These are phyloP conservation scores for Monosporozyma servazzii DNA, from an alignment of 805 yeast genomes.

Conservation along the genomic window DNA sequence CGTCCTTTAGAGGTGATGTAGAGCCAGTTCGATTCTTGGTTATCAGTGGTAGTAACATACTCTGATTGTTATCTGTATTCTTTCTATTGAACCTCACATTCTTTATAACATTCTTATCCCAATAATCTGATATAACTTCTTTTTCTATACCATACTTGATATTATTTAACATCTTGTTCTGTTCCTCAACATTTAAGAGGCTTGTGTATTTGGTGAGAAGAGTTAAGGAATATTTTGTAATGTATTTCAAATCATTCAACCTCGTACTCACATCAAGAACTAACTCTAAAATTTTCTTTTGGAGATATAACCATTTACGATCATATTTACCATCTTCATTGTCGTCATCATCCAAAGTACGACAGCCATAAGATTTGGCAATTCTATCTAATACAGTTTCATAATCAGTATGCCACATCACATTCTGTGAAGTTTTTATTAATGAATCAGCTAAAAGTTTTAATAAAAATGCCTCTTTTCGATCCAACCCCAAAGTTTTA, in stretches of 20 bases:
- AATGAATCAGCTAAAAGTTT: slow-evolving; percentile 52
- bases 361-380: slow-evolving; percentile 41
- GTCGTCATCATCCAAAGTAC: slow-evolving; percentile 29
- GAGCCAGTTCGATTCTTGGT: not conserved
- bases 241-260: slow-evolving; percentile 37
- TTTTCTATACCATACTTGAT: slow-evolving; percentile 21
- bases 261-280: slow-evolving; percentile 47
- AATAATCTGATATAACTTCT: slow-evolving; percentile 37
- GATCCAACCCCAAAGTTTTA: slow-evolving; percentile 45
- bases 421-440: slow-evolving; percentile 31
- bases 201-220: slow-evolving; percentile 48
- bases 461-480: slow-evolving; percentile 65
- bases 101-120: slow-evolving; percentile 67
- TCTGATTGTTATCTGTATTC: slow-evolving; percentile 13
- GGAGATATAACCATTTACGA: slow-evolving; percentile 47
- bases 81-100: slow-evolving; percentile 33
- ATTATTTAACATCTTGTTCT: slow-evolving; percentile 31
- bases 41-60: not conserved
- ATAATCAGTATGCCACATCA: slow-evolving; percentile 27
- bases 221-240: slow-evolving; percentile 41
- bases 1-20: slow-evolving; percentile 1
- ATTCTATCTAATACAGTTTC: slow-evolving; percentile 40
- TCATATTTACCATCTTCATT: slow-evolving; percentile 28
- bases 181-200: slow-evolving; percentile 51
- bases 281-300: slow-evolving; percentile 44